phyloP scores from a whole-genome alignment of 2,329 filamentous ascomycete species.

The Pestalotiopsis sp. region DNA sequence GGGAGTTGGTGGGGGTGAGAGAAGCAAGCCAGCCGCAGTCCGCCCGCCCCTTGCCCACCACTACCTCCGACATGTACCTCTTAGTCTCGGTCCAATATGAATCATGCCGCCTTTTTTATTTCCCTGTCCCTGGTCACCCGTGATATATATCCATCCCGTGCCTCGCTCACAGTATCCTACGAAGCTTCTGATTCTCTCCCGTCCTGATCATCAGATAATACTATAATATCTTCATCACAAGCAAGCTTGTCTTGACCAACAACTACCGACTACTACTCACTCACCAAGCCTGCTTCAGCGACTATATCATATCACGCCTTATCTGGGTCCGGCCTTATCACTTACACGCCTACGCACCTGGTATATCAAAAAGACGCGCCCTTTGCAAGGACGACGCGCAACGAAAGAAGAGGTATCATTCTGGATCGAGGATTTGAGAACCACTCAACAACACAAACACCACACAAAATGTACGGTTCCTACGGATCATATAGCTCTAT shows the following conservation, averaged over 20 bases:
- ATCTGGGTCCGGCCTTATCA: neutral
- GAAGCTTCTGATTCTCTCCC: neutral
- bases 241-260: conserved; percentile 10
- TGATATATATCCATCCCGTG: conserved; percentile 11
- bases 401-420: neutral
- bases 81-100: conserved; percentile 10
- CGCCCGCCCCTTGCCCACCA: neutral
- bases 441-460: neutral
- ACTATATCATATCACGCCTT: neutral
- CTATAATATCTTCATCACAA: neutral
- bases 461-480: conserved; percentile 32
- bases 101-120: conserved; percentile 9
- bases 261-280: neutral
- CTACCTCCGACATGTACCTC: neutral
- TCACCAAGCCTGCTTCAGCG: neutral
- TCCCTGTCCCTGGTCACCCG: neutral
- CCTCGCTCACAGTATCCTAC: conserved; percentile 9
- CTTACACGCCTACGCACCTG: conserved; percentile 8
- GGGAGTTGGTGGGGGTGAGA: conserved; percentile 1
- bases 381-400: neutral
- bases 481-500: conserved; percentile 40
- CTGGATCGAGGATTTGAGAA: neutral
- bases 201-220: conserved; percentile 3
- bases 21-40: neutral
- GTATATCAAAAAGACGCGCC: neutral